Percentiles rank a stretch among this genome's conserved stretches.
Conservation (phyloP, 805 yeast species). For the Myxozyma udenii region DNA sequence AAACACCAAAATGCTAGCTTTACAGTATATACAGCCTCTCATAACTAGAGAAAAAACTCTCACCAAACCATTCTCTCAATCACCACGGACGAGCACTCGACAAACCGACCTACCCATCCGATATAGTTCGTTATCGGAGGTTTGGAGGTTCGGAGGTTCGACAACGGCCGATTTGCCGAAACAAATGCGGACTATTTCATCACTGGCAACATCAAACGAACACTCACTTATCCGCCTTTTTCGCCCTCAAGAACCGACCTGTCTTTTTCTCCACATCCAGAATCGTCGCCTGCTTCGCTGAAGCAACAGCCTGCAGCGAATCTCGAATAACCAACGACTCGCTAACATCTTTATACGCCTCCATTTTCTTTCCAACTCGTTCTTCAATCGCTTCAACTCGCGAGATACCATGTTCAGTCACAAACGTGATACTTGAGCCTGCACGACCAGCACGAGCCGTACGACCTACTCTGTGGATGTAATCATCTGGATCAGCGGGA, state of each 20-base stretch:
- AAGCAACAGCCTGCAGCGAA: constrained; percentile 64
- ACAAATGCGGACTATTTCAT: too few species aligned
- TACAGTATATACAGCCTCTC: too few species aligned
- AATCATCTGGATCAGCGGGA: constrained; percentile 95
- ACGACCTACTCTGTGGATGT: constrained; percentile 96
- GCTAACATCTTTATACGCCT: constrained; percentile 62
- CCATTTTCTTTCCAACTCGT: constrained; percentile 76
- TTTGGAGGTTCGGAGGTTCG: too few species aligned
- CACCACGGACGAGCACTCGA: too few species aligned
- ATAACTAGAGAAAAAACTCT: too few species aligned
- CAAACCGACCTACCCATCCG: too few species aligned
- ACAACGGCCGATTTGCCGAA: too few species aligned
- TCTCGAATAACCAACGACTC: constrained; percentile 76
- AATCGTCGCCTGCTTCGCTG: constrained; percentile 83
- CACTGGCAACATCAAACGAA: too few species aligned
- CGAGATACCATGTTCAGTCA: constrained; percentile 79
- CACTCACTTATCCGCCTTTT: too few species aligned
- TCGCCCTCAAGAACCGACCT: constrained; percentile 3
- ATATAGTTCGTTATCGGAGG: too few species aligned
- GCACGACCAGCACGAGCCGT: constrained; percentile 95
- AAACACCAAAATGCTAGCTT: too few species aligned
- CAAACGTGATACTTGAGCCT: constrained; percentile 79
- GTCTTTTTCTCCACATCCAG: constrained; percentile 90
- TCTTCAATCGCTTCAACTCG: constrained; percentile 84
- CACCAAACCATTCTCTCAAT: too few species aligned